These are phyloP conservation scores for Diversispora epigaea DNA, from an alignment of 192 early-diverging fungal species.

Conservation along the genomic window DNA sequence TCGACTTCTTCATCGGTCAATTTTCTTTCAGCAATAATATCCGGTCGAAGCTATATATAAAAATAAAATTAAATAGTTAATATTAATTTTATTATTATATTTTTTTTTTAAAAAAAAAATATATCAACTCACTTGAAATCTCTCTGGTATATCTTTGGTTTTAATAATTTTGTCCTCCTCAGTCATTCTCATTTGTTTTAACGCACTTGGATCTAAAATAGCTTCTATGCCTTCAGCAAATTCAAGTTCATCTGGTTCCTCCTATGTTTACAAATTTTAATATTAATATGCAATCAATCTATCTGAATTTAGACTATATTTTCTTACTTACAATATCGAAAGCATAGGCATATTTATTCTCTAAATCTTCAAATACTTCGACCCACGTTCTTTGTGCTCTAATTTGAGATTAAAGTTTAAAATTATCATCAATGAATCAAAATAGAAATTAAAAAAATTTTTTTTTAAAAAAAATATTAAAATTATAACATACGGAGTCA, in stretches of 20 bases:
- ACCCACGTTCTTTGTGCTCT: too few species aligned
- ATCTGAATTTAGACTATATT: too few species aligned
- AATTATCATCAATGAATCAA: not conserved
- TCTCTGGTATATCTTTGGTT: constrained; percentile 85
- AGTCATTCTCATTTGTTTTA: constrained; percentile 88
- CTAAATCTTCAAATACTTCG: too few species aligned
- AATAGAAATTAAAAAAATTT: not conserved
- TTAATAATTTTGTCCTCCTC: constrained; percentile 89
- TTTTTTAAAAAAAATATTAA: not conserved
- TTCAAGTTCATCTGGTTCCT: not conserved
- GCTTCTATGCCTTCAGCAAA: not conserved
- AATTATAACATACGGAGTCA: constrained; percentile 45
- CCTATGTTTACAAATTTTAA: not conserved
- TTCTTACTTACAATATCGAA: too few species aligned
- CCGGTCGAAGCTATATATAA: constrained; percentile 50
- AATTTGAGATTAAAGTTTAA: too few species aligned
- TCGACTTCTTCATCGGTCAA: constrained; percentile 62
- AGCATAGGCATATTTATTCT: too few species aligned
- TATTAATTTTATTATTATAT: not conserved
- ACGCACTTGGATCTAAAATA: constrained; percentile 63
- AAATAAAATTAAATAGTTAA: not conserved
- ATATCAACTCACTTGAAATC: constrained; percentile 61
- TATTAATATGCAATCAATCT: not conserved
- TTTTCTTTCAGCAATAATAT: constrained; percentile 36
- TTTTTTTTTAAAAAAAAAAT: not conserved